A percentile compares a stretch with the other conserved stretches of the same genome.
Evolutionary conservation across 805 yeast genomes (phyloP).

Genomic region (Candida caryicola): DNA sequence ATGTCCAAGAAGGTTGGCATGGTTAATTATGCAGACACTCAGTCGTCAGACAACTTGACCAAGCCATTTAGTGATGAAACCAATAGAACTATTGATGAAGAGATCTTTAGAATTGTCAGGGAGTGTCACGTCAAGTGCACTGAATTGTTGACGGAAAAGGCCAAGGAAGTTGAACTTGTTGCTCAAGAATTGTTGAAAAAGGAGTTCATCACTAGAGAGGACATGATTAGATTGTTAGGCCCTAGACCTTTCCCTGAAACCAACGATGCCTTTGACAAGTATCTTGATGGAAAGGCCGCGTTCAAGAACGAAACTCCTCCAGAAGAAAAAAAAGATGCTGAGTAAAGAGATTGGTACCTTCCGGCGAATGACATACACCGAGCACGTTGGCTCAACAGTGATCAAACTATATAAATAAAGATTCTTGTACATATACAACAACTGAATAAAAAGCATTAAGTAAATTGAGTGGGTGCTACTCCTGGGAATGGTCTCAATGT

Average conservation of each 20-base stretch:
- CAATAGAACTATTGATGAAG: conserved; percentile 74
- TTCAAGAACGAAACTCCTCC: conserved; percentile 33
- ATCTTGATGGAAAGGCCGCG: conserved; percentile 49
- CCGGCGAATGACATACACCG: too few species aligned
- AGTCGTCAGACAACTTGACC: conserved; percentile 61
- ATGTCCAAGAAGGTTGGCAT: conserved; percentile 89
- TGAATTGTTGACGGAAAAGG: conserved; percentile 62
- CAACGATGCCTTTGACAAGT: conserved; percentile 87
- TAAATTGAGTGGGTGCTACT: too few species aligned
- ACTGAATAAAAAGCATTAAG: background rate
- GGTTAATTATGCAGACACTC: conserved; percentile 68
- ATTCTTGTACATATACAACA: conserved; percentile 3
- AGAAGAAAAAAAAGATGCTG: conserved; percentile 26
- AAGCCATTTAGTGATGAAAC: conserved; percentile 92
- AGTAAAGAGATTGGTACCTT: too few species aligned
- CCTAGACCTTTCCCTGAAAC: conserved; percentile 88
- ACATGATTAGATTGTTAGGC: conserved; percentile 86
- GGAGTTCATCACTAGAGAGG: conserved; percentile 91
- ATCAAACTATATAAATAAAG: background rate
- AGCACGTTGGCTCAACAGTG: background rate
- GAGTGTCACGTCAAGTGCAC: conserved; percentile 74
- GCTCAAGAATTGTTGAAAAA: conserved; percentile 83
- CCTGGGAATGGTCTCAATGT: too few species aligned
- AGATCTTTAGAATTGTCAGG: conserved; percentile 72
- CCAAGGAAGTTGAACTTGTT: conserved; percentile 75